These are phyloP conservation scores for Colletotrichum tanaceti DNA, from an alignment of 2,329 filamentous ascomycete genomes.

Conservation along the genomic window DNA sequence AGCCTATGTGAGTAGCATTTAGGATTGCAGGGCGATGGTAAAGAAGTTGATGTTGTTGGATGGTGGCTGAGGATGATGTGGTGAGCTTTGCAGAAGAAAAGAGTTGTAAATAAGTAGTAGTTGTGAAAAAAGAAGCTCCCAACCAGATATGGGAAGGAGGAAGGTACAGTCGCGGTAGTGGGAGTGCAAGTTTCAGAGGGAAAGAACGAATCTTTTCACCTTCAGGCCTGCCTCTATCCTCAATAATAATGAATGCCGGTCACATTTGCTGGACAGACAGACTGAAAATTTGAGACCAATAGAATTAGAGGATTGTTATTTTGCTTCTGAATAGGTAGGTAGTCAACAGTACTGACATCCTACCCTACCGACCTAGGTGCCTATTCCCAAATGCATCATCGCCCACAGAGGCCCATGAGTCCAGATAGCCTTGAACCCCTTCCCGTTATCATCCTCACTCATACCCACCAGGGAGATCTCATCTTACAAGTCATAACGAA, in stretches of 20 bases:
- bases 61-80: neutral
- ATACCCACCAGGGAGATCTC: too few relatives aligned
- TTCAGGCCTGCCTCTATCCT: neutral
- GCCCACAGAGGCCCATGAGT: too few relatives aligned
- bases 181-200: neutral
- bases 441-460: neutral
- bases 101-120: too few relatives aligned
- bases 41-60: neutral
- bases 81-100: too few relatives aligned
- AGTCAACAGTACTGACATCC: neutral
- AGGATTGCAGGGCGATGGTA: neutral
- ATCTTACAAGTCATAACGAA: neutral
- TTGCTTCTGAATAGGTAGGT: too few relatives aligned
- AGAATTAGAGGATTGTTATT: too few relatives aligned
- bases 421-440: neutral
- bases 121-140: too few relatives aligned
- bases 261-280: neutral
- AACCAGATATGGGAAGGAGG: neutral
- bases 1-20: neutral
- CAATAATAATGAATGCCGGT: neutral
- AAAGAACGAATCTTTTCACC: conserved; percentile 1
- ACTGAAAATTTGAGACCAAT: neutral
- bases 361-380: too few relatives aligned
- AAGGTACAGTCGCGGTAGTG: neutral
- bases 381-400: neutral